These are phyloP conservation scores for Aspergillus bombycis DNA, from an alignment of 2,329 filamentous ascomycete species.

Conservation along the genomic window DNA sequence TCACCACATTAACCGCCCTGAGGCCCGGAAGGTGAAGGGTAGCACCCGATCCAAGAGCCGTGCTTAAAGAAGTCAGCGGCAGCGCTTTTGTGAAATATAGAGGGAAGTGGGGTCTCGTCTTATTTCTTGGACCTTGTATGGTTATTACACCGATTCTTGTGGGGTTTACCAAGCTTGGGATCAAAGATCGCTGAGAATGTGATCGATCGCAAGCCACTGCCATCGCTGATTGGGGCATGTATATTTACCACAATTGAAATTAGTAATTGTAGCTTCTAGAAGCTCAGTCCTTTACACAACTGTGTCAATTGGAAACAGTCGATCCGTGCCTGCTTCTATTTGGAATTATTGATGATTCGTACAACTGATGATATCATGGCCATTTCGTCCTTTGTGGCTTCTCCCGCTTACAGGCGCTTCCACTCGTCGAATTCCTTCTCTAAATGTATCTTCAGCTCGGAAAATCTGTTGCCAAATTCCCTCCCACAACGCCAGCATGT, in stretches of 20 bases:
- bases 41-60: slow-evolving; percentile 43
- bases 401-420: slow-evolving; percentile 61
- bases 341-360: neutral
- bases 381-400: neutral
- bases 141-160: slow-evolving; percentile 14
- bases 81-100: slow-evolving; percentile 7
- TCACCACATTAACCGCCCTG: slow-evolving; percentile 84
- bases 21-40: slow-evolving; percentile 65
- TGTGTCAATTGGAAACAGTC: slow-evolving; percentile 11
- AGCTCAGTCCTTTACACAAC: slow-evolving; percentile 9
- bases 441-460: slow-evolving; percentile 74
- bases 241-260: slow-evolving; percentile 26
- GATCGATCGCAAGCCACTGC: slow-evolving; percentile 18
- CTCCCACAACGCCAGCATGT: slow-evolving; percentile 81
- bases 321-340: neutral
- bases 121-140: slow-evolving; percentile 9
- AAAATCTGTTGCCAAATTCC: slow-evolving; percentile 75
- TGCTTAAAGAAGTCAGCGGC: slow-evolving; percentile 26
- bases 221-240: slow-evolving; percentile 24
- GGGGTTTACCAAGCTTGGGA: slow-evolving; percentile 14
- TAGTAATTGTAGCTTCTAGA: slow-evolving; percentile 18
- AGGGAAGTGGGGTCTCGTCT: slow-evolving; percentile 13
- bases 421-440: slow-evolving; percentile 74
- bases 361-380: neutral
- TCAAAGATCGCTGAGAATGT: slow-evolving; percentile 27